A percentile compares a stretch with the other conserved stretches of the same genome.
Evolutionary conservation across 2,329 filamentous ascomycete genomes (phyloP).

Genomic region (Bipolaris cookei): DNA sequence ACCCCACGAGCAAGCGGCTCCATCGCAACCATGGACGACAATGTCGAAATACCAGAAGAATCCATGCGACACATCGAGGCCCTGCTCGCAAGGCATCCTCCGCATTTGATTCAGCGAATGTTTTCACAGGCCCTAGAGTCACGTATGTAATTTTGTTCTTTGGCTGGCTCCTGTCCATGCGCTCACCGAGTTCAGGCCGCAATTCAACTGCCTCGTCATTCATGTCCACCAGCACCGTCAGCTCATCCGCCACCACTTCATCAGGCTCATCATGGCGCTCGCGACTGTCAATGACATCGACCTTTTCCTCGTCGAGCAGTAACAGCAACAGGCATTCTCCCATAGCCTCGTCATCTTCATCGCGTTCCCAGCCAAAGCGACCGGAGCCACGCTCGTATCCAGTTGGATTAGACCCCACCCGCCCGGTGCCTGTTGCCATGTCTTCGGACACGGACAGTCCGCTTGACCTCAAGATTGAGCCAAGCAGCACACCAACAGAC

Average conservation of each 20-base stretch:
- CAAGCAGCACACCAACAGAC: conserved; percentile 41
- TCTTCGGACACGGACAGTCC: conserved; percentile 44
- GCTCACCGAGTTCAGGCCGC: conserved; percentile 40
- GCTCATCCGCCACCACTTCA: conserved; percentile 39
- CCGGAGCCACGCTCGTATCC: conserved; percentile 47
- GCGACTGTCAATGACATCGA: conserved; percentile 43
- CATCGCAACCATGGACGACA: conserved; percentile 42
- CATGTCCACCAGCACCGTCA: conserved; percentile 40
- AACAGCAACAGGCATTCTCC: conserved; percentile 41
- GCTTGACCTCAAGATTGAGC: conserved; percentile 39
- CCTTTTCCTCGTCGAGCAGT: conserved; percentile 39
- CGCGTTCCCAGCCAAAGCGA: conserved; percentile 37
- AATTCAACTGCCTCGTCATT: conserved; percentile 44
- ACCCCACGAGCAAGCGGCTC: conserved; percentile 13
- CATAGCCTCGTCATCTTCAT: conserved; percentile 36
- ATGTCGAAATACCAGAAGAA: conserved; percentile 45
- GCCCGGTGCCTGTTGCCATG: conserved; percentile 38
- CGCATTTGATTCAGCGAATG: conserved; percentile 47
- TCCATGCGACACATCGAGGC: conserved; percentile 49
- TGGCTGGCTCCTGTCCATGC: background rate
- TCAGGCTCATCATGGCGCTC: conserved; percentile 44
- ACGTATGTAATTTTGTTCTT: conserved; percentile 31
- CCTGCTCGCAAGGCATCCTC: conserved; percentile 43
- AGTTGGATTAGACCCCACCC: conserved; percentile 41
- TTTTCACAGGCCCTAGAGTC: conserved; percentile 47